Base-by-base conservation (phyloP, 2,329 filamentous ascomycete genomes). In the Myriosclerotinia curreyana region DNA sequence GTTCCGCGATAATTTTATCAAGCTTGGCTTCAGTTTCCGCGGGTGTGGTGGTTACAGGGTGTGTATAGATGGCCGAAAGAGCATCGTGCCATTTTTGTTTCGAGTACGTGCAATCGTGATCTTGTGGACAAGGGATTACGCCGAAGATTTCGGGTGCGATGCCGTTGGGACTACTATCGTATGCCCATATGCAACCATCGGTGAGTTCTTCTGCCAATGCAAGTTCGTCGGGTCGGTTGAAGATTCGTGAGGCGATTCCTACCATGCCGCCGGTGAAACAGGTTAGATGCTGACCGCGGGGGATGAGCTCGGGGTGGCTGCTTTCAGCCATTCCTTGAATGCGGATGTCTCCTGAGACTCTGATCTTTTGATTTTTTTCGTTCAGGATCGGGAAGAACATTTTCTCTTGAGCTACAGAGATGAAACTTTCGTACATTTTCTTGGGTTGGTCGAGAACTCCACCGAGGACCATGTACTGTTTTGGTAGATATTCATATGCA, bases 221-320 rank as follows among this genome's bases (percentile, higher is more conserved):
- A 4, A 89, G 73, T 59, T 88, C 83, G 3, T 82, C 79, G 0
- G 78, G 77, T 1, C 77, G 78, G 55, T 79, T 71, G 68, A 90
- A 83, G 38, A 91, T 78, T 66, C 82, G 84, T 1, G 88, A 87
- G 1, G 84, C 86, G 50, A 92, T 82, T 0, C 81, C 88, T 52
- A 90, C 86, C 79, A 89, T 87, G 17, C 88, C 90, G 5, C 89
- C 89, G 3, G 83, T 79, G 71, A 90, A 93, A 75, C 90, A 93
- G 1, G 83, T 83, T 1, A 92, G 79, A 75, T 92, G 89, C 69
- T 90, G 84, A 4, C 81, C 76, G 17, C 71, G 78, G 48, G 72
- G 66, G 74, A 66, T 71, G 20, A 70, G 65, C 5, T 60, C 48
- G 8, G 91, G 88, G 65, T 48, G 11, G 25, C 55, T 44, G 5